A percentile compares a stretch with the other conserved stretches of the same genome.
Conservation (phyloP, 306 rosid genomes). For the Gillenia trifoliata region DNA sequence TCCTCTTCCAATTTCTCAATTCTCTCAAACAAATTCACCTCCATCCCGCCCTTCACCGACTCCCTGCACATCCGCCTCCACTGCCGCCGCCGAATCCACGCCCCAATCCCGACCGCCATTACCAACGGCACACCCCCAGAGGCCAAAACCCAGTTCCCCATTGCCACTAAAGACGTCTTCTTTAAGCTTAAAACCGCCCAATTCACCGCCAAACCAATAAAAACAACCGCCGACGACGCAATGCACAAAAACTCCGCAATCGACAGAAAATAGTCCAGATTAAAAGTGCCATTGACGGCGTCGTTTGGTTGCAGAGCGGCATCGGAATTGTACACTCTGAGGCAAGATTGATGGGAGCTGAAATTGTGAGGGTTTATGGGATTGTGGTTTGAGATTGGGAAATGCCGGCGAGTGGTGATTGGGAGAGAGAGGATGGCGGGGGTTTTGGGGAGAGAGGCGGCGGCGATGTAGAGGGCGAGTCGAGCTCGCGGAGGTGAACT, state of each 20-base stretch:
- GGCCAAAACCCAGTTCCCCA: slow-evolving; percentile 30
- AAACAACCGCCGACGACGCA: slow-evolving; percentile 46
- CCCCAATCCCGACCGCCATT: slow-evolving; percentile 48
- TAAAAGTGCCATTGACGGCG: slow-evolving; percentile 13
- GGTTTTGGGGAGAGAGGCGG: slow-evolving; percentile 20
- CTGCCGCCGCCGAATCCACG: slow-evolving; percentile 68
- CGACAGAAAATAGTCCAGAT: slow-evolving; percentile 52
- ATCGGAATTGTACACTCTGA: slow-evolving; percentile 31
- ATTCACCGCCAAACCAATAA: slow-evolving; percentile 31
- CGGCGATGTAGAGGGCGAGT: slow-evolving; percentile 19
- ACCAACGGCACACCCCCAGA: slow-evolving; percentile 42
- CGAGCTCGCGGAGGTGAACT: slow-evolving; percentile 28
- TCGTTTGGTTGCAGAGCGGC: slow-evolving; percentile 8
- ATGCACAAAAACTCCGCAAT: slow-evolving; percentile 52
- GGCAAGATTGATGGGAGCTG: slow-evolving; percentile 15
- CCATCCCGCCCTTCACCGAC: slow-evolving; percentile 39
- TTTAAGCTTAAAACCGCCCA: slow-evolving; percentile 30
- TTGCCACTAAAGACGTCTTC: slow-evolving; percentile 28
- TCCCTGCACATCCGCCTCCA: slow-evolving; percentile 47
- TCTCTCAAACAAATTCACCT: slow-evolving; percentile 66
- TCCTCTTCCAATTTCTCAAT: slow-evolving; percentile 82
- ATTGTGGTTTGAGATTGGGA: slow-evolving; percentile 21
- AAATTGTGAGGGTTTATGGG: slow-evolving; percentile 4
- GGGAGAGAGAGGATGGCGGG: slow-evolving; percentile 19
- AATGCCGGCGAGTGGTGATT: slow-evolving; percentile 22